Conservation (phyloP, 108 stramenopile genomes). For the Stephanodiscus minutulus region DNA sequence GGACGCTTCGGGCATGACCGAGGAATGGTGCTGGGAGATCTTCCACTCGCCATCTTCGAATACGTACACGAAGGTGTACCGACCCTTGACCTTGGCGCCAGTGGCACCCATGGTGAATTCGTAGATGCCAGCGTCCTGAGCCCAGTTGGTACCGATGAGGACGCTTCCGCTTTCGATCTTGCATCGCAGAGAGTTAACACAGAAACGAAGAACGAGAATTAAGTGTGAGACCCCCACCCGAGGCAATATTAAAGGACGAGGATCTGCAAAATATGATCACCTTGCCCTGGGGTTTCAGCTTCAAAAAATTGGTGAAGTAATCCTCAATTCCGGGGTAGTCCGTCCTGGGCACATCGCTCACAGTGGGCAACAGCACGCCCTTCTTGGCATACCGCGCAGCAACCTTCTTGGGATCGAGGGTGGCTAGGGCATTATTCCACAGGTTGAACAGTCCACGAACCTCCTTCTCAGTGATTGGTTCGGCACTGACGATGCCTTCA, state of each 20-base stretch:
- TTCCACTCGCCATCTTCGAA: conserved; percentile 73
- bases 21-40: conserved; percentile 74
- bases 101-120: conserved; percentile 65
- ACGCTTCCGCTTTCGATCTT: conserved; percentile 28
- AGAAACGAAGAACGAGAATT: not conserved
- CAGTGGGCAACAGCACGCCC: conserved; percentile 44
- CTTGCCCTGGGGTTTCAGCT: conserved; percentile 43
- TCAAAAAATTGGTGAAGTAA: conserved; percentile 42
- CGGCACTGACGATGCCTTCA: conserved; percentile 47
- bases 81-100: conserved; percentile 58
- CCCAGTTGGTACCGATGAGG: conserved; percentile 52
- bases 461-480: conserved; percentile 35
- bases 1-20: conserved; percentile 62
- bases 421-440: conserved; percentile 52
- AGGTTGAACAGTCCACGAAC: conserved; percentile 44
- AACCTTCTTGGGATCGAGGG: conserved; percentile 38
- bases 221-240: not conserved
- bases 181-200: not conserved
- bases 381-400: conserved; percentile 32
- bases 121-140: conserved; percentile 59
- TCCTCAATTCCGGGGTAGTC: conserved; percentile 37
- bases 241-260: not conserved
- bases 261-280: not conserved
- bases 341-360: conserved; percentile 36
- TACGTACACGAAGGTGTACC: conserved; percentile 66